phyloP scores from a whole-genome alignment of 345 rosid species.

The Lepidium sativum region DNA sequence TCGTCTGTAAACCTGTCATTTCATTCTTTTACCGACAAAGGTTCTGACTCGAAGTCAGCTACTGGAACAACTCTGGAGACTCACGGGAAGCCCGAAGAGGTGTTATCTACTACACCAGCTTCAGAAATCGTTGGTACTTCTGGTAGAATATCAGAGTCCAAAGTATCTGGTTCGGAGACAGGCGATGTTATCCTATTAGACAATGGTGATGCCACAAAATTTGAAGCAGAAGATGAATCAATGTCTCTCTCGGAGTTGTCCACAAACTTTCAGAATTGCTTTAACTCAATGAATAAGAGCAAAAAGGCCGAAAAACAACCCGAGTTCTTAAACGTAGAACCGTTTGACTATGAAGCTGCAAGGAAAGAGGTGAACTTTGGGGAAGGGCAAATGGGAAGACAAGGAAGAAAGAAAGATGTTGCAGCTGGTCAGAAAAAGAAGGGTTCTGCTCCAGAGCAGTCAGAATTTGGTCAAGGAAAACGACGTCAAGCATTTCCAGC shows the following conservation, averaged over 20 bases:
- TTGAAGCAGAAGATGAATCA: constrained; percentile 37
- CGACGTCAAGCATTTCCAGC: constrained; percentile 35
- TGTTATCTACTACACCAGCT: constrained; percentile 9
- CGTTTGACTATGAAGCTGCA: constrained; percentile 41
- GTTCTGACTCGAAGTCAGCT: constrained; percentile 5
- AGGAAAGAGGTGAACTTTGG: constrained; percentile 26
- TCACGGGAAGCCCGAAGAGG: constrained; percentile 5
- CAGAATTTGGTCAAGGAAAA: constrained; percentile 32
- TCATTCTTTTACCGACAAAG: constrained; percentile 15
- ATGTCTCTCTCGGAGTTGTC: constrained; percentile 29
- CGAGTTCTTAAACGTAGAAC: constrained; percentile 42
- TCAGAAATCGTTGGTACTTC: constrained; percentile 2
- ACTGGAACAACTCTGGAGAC: constrained; percentile 2
- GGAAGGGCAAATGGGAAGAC: constrained; percentile 15
- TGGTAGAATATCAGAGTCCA: constrained; percentile 8
- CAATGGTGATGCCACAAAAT: constrained; percentile 16
- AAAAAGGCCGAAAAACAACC: constrained; percentile 22
- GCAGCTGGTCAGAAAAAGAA: constrained; percentile 21
- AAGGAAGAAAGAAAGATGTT: constrained; percentile 18
- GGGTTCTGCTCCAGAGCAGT: constrained; percentile 4
- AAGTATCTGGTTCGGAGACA: constrained; percentile 9
- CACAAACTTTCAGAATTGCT: constrained; percentile 29
- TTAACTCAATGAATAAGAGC: constrained; percentile 25
- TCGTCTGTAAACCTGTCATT: constrained; percentile 23
- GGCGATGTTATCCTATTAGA: constrained; percentile 18